Conservation (phyloP, 2,329 filamentous ascomycete species). For the Dactylellina cionopaga region DNA sequence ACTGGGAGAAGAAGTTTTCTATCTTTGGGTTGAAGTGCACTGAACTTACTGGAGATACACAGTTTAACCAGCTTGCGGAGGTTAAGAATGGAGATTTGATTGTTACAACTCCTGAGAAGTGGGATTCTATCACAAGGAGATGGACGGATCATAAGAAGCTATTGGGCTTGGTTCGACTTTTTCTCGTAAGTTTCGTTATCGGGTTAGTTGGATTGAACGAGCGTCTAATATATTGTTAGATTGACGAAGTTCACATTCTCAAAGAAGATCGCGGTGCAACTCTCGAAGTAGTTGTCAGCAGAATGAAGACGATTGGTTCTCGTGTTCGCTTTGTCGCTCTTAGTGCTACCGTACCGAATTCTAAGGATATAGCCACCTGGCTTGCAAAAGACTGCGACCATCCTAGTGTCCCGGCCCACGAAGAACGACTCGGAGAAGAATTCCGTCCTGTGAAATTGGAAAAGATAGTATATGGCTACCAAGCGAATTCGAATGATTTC, state of each 20-base stretch:
- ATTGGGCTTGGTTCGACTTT: slow-evolving; percentile 78
- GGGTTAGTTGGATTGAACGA: neutral
- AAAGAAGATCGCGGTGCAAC: slow-evolving; percentile 82
- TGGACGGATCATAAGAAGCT: slow-evolving; percentile 83
- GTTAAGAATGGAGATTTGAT: slow-evolving; percentile 82
- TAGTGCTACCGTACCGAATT: slow-evolving; percentile 85
- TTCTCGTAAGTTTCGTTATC: slow-evolving; percentile 64
- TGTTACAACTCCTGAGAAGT: slow-evolving; percentile 88
- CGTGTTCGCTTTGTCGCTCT: slow-evolving; percentile 82
- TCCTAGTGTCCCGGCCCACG: slow-evolving; percentile 71
- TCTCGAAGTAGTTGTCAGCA: slow-evolving; percentile 78
- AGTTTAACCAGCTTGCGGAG: slow-evolving; percentile 71
- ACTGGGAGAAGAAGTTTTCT: slow-evolving; percentile 80
- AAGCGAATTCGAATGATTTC: slow-evolving; percentile 74
- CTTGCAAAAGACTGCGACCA: slow-evolving; percentile 73
- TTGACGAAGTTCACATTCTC: slow-evolving; percentile 88
- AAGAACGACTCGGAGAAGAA: slow-evolving; percentile 79
- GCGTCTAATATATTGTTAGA: slow-evolving; percentile 59
- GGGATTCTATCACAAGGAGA: slow-evolving; percentile 87
- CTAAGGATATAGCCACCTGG: slow-evolving; percentile 81
- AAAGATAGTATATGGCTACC: slow-evolving; percentile 80
- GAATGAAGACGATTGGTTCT: slow-evolving; percentile 82
- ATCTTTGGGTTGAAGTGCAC: slow-evolving; percentile 74
- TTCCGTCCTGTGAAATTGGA: slow-evolving; percentile 80
- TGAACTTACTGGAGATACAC: slow-evolving; percentile 84